A percentile compares a stretch with the other conserved stretches of the same genome.
Conservation (phyloP, 2,329 filamentous ascomycete genomes). For the Cladosporium sp. region DNA sequence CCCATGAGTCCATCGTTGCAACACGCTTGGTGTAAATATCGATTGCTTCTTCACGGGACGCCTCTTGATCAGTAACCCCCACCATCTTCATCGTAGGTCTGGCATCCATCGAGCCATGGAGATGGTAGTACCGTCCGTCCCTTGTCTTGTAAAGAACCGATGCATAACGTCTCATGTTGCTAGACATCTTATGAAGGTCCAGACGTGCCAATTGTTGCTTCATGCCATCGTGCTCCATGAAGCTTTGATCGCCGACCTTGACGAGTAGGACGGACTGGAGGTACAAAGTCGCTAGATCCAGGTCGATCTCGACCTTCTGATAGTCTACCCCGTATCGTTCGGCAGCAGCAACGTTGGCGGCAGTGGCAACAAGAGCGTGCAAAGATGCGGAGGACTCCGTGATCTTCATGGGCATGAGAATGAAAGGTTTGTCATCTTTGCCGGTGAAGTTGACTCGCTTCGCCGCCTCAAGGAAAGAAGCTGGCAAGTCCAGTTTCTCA, state of each 20-base stretch:
- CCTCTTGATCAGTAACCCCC: constrained; percentile 27
- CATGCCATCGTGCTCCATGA: neutral
- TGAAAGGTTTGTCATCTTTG: constrained; percentile 33
- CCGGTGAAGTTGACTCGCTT: neutral
- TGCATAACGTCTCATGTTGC: neutral
- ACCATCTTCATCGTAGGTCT: constrained; percentile 37
- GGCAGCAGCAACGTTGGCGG: neutral
- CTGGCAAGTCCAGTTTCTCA: neutral
- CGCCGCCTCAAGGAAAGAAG: neutral
- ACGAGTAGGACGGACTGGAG: constrained; percentile 15
- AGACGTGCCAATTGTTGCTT: neutral
- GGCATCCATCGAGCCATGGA: constrained; percentile 47
- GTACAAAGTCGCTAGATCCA: constrained; percentile 14
- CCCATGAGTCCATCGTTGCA: constrained; percentile 34
- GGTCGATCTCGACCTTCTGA: constrained; percentile 10
- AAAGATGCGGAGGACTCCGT: constrained; percentile 48
- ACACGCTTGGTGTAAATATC: constrained; percentile 41
- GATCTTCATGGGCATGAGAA: constrained; percentile 52
- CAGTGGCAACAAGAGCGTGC: constrained; percentile 23
- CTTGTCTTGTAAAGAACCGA: constrained; percentile 48
- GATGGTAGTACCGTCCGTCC: constrained; percentile 45
- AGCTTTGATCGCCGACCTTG: constrained; percentile 6
- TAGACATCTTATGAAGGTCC: neutral
- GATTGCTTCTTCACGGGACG: constrained; percentile 38
- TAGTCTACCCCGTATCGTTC: constrained; percentile 7